These are phyloP conservation scores for Yamadazyma diddensiae DNA, from an alignment of 1,139 yeast species.

Conservation along the genomic window DNA sequence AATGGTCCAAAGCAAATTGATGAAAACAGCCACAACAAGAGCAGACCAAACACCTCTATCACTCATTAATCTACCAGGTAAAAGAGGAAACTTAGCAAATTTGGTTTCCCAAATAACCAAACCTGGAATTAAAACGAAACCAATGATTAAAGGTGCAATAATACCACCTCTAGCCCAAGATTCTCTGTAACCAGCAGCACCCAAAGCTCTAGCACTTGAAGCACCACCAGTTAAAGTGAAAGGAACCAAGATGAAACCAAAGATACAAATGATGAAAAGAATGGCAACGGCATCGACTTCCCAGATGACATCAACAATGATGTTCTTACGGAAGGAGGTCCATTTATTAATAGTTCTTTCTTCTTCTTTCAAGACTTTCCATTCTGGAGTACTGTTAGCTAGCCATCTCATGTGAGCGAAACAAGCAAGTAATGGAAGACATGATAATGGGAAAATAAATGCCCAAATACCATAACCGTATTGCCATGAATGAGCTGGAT, in stretches of 20 bases:
- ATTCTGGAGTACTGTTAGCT: constrained; percentile 52
- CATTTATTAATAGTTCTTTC: constrained; percentile 24
- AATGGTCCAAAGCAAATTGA: constrained; percentile 63
- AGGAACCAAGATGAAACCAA: constrained; percentile 58
- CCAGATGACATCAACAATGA: constrained; percentile 34
- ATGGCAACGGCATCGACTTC: constrained; percentile 56
- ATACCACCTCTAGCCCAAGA: constrained; percentile 52
- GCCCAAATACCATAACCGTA: constrained; percentile 84
- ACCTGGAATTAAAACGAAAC: constrained; percentile 53
- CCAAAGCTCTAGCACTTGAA: constrained; percentile 4
- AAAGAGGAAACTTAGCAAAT: constrained; percentile 52
- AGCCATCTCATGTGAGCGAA: constrained; percentile 52
- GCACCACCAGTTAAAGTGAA: constrained; percentile 58
- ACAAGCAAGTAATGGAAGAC: constrained; percentile 55
- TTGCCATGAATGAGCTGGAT: constrained; percentile 48
- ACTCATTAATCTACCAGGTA: constrained; percentile 54
- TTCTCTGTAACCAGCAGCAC: constrained; percentile 9
- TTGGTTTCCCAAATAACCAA: constrained; percentile 55
- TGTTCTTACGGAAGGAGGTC: constrained; percentile 17
- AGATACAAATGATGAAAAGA: constrained; percentile 43
- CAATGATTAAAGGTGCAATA: constrained; percentile 65
- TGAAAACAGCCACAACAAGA: constrained; percentile 47
- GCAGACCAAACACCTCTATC: constrained; percentile 64
- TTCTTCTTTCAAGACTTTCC: constrained; percentile 26
- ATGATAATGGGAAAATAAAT: constrained; percentile 62